phyloP scores from a whole-genome alignment of 2,329 filamentous ascomycete genomes.

The Cladophialophora yegresii region DNA sequence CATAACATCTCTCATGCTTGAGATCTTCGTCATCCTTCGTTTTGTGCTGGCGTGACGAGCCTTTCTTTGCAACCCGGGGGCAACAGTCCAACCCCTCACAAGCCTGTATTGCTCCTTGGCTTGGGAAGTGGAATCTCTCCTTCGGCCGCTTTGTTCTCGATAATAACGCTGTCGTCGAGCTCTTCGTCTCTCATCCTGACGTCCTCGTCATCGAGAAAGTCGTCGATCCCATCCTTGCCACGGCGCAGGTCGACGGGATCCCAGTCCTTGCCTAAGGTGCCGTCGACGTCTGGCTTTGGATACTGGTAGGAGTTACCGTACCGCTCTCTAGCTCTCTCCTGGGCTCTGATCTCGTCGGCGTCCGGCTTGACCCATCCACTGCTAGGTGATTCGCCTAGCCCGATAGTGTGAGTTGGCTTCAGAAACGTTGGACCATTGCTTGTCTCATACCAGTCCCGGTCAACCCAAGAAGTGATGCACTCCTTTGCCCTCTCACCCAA shows the following conservation, averaged over 20 bases:
- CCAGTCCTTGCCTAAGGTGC: conserved; percentile 28
- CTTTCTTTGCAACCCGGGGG: background rate
- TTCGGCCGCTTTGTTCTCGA: conserved; percentile 31
- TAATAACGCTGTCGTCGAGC: conserved; percentile 35
- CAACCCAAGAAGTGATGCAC: conserved; percentile 44
- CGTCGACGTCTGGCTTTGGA: conserved; percentile 13
- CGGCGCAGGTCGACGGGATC: conserved; percentile 22
- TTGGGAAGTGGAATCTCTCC: conserved; percentile 26
- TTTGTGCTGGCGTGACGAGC: background rate
- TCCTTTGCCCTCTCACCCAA: conserved; percentile 46
- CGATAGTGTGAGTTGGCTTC: conserved; percentile 19
- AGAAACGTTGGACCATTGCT: conserved; percentile 31
- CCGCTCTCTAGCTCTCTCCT: conserved; percentile 30
- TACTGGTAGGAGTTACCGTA: conserved; percentile 9
- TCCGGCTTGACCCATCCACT: conserved; percentile 35
- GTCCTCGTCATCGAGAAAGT: conserved; percentile 27
- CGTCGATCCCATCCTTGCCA: conserved; percentile 21
- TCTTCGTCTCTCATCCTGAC: conserved; percentile 36
- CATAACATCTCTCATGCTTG: background rate
- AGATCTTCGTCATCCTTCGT: background rate
- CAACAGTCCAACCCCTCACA: conserved; percentile 5
- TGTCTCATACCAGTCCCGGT: conserved; percentile 35
- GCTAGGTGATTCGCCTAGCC: conserved; percentile 28
- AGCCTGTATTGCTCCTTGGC: conserved; percentile 18
- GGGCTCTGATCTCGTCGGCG: conserved; percentile 31